Percentiles rank a stretch among this genome's conserved stretches.
Evolutionary conservation across 2,329 filamentous ascomycete genomes (phyloP).

Genomic region (Paecilomyces sp.): DNA sequence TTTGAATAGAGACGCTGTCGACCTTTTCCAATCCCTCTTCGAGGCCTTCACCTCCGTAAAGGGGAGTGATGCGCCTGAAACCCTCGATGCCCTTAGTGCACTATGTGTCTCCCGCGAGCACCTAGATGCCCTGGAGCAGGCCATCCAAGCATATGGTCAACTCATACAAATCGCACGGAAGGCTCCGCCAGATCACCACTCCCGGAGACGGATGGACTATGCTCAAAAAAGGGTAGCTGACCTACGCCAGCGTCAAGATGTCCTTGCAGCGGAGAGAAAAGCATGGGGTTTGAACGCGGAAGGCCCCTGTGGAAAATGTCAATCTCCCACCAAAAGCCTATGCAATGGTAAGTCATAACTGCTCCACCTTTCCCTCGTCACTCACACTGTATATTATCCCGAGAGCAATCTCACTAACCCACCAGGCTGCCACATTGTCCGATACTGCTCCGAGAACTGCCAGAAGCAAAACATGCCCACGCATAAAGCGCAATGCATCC

Average conservation of each 20-base stretch:
- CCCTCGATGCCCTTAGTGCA: slow-evolving; percentile 22
- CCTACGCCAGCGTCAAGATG: slow-evolving; percentile 18
- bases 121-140: slow-evolving; percentile 20
- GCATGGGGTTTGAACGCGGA: slow-evolving; percentile 19
- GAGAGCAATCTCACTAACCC: not conserved
- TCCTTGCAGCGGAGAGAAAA: slow-evolving; percentile 16
- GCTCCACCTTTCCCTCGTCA: not conserved
- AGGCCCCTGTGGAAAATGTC: slow-evolving; percentile 15
- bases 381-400: not conserved
- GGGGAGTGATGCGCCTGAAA: slow-evolving; percentile 18
- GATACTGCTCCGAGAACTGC: slow-evolving; percentile 21
- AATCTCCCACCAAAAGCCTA: slow-evolving; percentile 12
- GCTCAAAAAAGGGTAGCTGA: slow-evolving; percentile 19
- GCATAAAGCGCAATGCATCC: slow-evolving; percentile 18
- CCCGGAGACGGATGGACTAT: slow-evolving; percentile 17
- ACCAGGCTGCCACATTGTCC: slow-evolving; percentile 21
- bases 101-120: slow-evolving; percentile 21
- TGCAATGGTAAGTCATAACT: slow-evolving; percentile 18
- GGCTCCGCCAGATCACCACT: slow-evolving; percentile 16
- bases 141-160: slow-evolving; percentile 20
- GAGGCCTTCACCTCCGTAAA: slow-evolving; percentile 19
- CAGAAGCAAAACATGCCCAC: slow-evolving; percentile 8
- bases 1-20: slow-evolving; percentile 19
- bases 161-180: slow-evolving; percentile 18
- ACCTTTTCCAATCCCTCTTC: slow-evolving; percentile 18